These are phyloP conservation scores for Lagerstroemia fauriei DNA, from an alignment of 441 rosid species.

Conservation along the genomic window DNA sequence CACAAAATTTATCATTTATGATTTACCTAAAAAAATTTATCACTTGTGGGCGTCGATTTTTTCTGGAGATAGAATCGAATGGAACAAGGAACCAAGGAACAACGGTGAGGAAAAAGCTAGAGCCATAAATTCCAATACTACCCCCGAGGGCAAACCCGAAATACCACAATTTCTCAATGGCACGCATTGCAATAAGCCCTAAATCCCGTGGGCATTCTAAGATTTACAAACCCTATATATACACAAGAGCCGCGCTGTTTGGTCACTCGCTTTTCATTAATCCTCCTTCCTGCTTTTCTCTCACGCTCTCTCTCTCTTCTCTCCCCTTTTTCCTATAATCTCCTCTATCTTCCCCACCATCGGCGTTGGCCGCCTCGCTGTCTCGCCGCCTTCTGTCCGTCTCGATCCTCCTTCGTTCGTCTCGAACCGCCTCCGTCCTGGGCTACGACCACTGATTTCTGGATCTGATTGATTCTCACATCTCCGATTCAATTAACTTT, in stretches of 20 bases:
- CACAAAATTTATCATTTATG: no score
- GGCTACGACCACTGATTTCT: neutral
- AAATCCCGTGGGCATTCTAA: conserved; percentile 3
- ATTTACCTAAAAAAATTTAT: no score
- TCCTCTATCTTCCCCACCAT: no score
- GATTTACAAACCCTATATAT: conserved; percentile 24
- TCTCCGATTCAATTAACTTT: neutral
- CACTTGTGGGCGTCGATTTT: no score
- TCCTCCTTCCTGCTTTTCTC: neutral
- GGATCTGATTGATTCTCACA: conserved; percentile 17
- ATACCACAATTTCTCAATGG: conserved; percentile 4
- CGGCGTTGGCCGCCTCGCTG: no score
- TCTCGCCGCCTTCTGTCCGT: neutral
- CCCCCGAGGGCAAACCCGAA: conserved; percentile 20
- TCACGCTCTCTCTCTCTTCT: neutral
- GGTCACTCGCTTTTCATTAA: neutral
- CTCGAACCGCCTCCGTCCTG: conserved; percentile 24
- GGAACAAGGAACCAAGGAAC: neutral
- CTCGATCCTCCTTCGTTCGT: conserved; percentile 9
- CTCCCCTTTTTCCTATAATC: neutral
- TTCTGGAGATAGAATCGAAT: neutral
- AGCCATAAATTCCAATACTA: neutral
- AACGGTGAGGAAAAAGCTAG: neutral
- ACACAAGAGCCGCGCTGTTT: neutral
- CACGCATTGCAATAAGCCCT: neutral